Evolutionary conservation across 1,284 basidiomycete species (phyloP).

Genomic region (Cystobasidium pallidum): DNA sequence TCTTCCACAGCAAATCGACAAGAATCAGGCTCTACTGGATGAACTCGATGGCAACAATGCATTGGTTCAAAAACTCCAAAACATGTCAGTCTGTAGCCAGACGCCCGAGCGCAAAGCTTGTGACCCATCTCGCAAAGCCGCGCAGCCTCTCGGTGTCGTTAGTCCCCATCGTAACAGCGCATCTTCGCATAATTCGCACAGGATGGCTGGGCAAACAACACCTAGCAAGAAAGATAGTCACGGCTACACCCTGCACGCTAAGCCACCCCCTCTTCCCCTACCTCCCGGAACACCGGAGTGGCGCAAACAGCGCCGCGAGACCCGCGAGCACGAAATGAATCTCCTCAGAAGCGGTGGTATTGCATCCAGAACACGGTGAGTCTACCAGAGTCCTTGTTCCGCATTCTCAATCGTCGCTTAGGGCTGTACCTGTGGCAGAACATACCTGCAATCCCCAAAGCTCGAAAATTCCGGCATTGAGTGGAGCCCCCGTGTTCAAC

Average conservation of each 20-base stretch:
- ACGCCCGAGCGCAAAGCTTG: conserved; percentile 1
- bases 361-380: conserved; percentile 22
- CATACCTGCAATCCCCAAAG: conserved; percentile 10
- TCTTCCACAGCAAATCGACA: conserved; percentile 16
- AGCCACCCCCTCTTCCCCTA: conserved; percentile 32
- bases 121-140: background rate
- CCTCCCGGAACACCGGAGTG: conserved; percentile 35
- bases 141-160: conserved; percentile 7
- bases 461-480: conserved; percentile 4
- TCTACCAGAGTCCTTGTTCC: background rate
- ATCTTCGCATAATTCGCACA: background rate
- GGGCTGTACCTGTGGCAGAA: background rate
- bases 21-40: background rate
- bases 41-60: background rate
- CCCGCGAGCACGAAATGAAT: conserved; percentile 50
- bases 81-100: background rate
- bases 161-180: background rate
- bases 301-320: conserved; percentile 48
- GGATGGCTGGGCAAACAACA: conserved; percentile 6
- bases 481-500: background rate
- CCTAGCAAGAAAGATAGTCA: conserved; percentile 30
- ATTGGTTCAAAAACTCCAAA: background rate
- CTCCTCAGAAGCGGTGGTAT: conserved; percentile 28
- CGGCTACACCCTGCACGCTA: background rate
- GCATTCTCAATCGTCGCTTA: background rate